A percentile compares a stretch with the other conserved stretches of the same genome.
Evolutionary conservation across 768 basidiomycete genomes (phyloP).

Genomic region (Collybiopsis luxurians): DNA sequence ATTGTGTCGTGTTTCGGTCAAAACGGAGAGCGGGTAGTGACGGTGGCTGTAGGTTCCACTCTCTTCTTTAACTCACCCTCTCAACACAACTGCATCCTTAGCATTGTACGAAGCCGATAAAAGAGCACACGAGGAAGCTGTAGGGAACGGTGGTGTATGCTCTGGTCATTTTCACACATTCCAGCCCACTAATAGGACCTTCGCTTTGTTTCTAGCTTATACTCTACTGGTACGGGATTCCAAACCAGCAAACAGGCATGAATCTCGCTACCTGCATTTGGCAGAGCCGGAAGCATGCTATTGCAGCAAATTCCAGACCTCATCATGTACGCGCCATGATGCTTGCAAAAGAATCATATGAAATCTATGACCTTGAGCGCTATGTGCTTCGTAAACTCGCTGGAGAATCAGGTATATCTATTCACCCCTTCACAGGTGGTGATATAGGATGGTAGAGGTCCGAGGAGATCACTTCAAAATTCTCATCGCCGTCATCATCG

Average conservation of each 20-base stretch:
- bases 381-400: constrained; percentile 64
- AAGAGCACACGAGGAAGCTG: constrained; percentile 89
- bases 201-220: constrained; percentile 49
- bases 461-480: too few species aligned
- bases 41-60: constrained; percentile 50
- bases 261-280: constrained; percentile 97
- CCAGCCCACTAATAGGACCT: constrained; percentile 7
- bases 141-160: constrained; percentile 82
- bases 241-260: constrained; percentile 68
- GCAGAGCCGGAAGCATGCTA: constrained; percentile 84
- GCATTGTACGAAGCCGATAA: constrained; percentile 86
- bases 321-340: constrained; percentile 82
- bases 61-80: constrained; percentile 2
- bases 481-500: constrained; percentile 1
- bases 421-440: constrained; percentile 59
- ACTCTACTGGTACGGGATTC: constrained; percentile 93
- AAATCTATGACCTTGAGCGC: constrained; percentile 75
- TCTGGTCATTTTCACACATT: constrained; percentile 23
- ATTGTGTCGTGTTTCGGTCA: constrained; percentile 88
- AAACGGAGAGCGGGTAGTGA: constrained; percentile 71
- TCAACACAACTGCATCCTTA: constrained; percentile 21
- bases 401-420: constrained; percentile 54
- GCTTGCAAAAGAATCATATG: constrained; percentile 75
- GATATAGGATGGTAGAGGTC: constrained; percentile 68
- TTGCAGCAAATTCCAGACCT: constrained; percentile 75